Percentiles rank a stretch among this genome's conserved stretches.
Evolutionary conservation across 2,329 filamentous ascomycete genomes (phyloP).

Genomic region (Arthrobotrys sinensis): DNA sequence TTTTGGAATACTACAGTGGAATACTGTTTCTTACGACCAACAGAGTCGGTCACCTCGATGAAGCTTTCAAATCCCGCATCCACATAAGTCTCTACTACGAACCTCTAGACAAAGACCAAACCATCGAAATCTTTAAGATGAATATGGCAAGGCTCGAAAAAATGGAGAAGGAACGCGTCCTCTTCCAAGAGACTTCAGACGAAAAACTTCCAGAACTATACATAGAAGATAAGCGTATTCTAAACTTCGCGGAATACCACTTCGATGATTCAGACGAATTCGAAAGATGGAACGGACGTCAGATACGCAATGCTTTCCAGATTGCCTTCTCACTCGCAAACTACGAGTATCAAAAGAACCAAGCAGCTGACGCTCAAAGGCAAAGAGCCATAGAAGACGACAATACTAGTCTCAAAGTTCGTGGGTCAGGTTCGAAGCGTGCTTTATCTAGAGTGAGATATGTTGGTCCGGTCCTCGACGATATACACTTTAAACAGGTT

Average conservation of each 20-base stretch:
- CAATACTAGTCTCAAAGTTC: slow-evolving; percentile 3
- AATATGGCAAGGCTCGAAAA: slow-evolving; percentile 63
- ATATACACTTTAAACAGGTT: slow-evolving; percentile 10
- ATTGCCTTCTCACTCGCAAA: slow-evolving; percentile 69
- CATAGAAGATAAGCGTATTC: slow-evolving; percentile 62
- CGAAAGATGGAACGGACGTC: slow-evolving; percentile 67
- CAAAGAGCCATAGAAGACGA: neutral
- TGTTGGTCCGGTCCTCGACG: neutral
- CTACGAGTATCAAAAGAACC: slow-evolving; percentile 6
- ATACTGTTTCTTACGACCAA: slow-evolving; percentile 65
- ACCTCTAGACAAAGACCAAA: slow-evolving; percentile 61
- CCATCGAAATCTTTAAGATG: slow-evolving; percentile 63
- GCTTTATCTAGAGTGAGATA: neutral
- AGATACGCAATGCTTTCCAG: slow-evolving; percentile 69
- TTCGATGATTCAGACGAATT: slow-evolving; percentile 38
- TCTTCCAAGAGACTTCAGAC: slow-evolving; percentile 16
- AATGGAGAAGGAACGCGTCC: slow-evolving; percentile 59
- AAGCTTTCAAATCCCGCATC: slow-evolving; percentile 71
- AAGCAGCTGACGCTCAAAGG: neutral
- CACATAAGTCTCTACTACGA: slow-evolving; percentile 70
- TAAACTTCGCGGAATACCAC: slow-evolving; percentile 59
- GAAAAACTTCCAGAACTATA: slow-evolving; percentile 40
- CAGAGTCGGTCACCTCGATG: slow-evolving; percentile 69
- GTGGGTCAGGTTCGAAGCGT: neutral
- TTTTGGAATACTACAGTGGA: slow-evolving; percentile 64